Percentiles rank a stretch among this genome's conserved stretches.
Evolutionary conservation across 2,329 filamentous ascomycete species (phyloP).

Genomic region (Penicillium thymicola): DNA sequence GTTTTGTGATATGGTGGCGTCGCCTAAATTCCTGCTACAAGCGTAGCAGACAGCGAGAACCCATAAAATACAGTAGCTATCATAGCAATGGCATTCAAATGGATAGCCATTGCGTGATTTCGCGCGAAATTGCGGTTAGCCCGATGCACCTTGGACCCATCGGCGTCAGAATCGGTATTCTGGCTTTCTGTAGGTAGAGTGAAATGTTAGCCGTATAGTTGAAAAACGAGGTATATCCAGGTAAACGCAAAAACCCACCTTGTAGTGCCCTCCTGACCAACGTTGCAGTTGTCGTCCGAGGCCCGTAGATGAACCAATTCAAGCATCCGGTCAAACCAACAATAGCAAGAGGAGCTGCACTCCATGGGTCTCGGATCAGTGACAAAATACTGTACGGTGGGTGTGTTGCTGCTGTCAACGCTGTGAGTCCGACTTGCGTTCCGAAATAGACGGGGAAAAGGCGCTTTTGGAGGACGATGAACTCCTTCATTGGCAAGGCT

Average conservation of each 20-base stretch:
- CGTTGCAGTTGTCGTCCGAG: slow-evolving; percentile 33
- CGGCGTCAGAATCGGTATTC: neutral
- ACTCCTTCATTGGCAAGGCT: slow-evolving; percentile 36
- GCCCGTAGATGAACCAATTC: slow-evolving; percentile 39
- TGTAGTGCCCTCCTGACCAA: slow-evolving; percentile 31
- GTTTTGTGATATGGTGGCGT: too few species aligned
- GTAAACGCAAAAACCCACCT: slow-evolving; percentile 12
- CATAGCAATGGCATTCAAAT: slow-evolving; percentile 42
- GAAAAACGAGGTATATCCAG: neutral
- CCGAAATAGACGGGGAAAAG: slow-evolving; percentile 43
- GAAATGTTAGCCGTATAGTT: neutral
- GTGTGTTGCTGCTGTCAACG: slow-evolving; percentile 34
- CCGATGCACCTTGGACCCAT: slow-evolving; percentile 10
- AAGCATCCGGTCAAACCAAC: slow-evolving; percentile 31
- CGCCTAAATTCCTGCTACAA: neutral
- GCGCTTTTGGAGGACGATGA: slow-evolving; percentile 40
- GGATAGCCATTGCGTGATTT: slow-evolving; percentile 44
- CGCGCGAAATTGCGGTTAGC: slow-evolving; percentile 35
- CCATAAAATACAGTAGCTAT: slow-evolving; percentile 30
- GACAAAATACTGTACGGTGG: slow-evolving; percentile 34
- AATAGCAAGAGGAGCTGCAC: slow-evolving; percentile 29
- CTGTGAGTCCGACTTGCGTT: slow-evolving; percentile 35
- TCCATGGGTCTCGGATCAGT: slow-evolving; percentile 19
- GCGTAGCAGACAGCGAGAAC: slow-evolving; percentile 21
- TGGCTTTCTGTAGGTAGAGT: slow-evolving; percentile 5